Percentiles rank a stretch among this genome's conserved stretches.
phyloP scores from a whole-genome alignment of 192 early-diverging fungal genomes.

The Coemansia javaensis region DNA sequence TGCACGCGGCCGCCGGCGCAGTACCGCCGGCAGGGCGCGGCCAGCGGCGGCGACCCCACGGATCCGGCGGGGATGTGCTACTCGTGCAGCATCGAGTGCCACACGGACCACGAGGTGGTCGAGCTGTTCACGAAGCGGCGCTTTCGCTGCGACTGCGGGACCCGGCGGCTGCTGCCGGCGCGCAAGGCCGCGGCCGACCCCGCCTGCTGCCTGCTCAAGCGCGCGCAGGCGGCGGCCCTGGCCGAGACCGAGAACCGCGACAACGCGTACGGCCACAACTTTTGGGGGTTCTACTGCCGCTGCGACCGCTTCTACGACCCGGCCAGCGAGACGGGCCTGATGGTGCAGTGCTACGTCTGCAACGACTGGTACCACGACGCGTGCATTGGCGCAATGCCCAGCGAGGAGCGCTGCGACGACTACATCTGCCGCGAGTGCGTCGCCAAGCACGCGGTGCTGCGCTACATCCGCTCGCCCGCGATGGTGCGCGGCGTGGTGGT shows the following conservation, averaged over 20 bases:
- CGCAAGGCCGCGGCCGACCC: not conserved
- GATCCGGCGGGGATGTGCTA: constrained; percentile 64
- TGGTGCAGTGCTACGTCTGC: constrained; percentile 84
- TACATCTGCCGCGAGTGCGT: constrained; percentile 45
- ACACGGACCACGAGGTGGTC: constrained; percentile 70
- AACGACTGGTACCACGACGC: constrained; percentile 80
- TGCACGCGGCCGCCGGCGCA: constrained; percentile 52
- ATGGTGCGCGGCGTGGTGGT: constrained; percentile 15
- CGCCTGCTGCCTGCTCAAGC: constrained; percentile 29
- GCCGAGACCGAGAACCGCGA: constrained; percentile 48
- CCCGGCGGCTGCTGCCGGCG: constrained; percentile 28
- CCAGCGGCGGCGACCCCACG: constrained; percentile 1
- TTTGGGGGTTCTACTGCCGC: constrained; percentile 77
- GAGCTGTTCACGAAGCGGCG: constrained; percentile 80
- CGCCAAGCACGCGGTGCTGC: constrained; percentile 14
- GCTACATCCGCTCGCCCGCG: constrained; percentile 21
- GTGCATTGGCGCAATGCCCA: constrained; percentile 60
- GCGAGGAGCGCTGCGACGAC: constrained; percentile 20
- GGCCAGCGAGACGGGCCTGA: constrained; percentile 62
- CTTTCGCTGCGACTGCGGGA: constrained; percentile 92
- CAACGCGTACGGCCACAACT: constrained; percentile 85
- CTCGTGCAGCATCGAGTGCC: constrained; percentile 74
- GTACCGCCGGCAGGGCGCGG: constrained; percentile 1
- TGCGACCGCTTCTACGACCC: constrained; percentile 76
- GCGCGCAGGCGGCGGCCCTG: constrained; percentile 8